phyloP scores from a whole-genome alignment of 2,329 filamentous ascomycete genomes.

The Clarireedia paspali region DNA sequence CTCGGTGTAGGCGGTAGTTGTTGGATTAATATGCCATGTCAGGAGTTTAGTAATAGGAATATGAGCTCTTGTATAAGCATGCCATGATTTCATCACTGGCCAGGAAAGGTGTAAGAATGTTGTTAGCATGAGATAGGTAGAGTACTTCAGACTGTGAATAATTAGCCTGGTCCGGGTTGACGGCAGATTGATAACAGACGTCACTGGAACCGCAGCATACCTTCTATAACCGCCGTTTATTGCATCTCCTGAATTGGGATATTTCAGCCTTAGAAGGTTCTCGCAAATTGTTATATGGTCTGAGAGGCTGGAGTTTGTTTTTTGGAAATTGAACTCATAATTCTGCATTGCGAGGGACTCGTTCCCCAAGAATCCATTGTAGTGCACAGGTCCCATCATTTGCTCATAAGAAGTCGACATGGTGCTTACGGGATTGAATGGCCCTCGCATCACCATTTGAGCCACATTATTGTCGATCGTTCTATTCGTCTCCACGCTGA shows the following conservation, averaged over 20 bases:
- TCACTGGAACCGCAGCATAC: background rate
- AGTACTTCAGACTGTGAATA: background rate
- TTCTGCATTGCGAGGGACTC: background rate
- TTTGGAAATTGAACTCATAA: background rate
- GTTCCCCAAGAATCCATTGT: background rate
- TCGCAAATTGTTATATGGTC: constrained; percentile 4
- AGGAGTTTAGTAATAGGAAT: background rate
- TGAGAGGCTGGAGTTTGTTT: background rate
- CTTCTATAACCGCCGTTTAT: background rate
- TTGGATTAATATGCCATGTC: constrained; percentile 1
- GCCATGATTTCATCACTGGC: background rate
- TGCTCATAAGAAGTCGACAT: constrained; percentile 1
- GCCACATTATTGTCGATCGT: background rate
- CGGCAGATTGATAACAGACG: background rate
- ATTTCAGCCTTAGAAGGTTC: background rate
- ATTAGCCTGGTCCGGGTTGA: background rate
- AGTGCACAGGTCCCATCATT: constrained; percentile 1
- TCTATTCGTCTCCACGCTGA: background rate
- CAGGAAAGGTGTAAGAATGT: constrained; percentile 2
- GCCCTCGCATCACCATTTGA: background rate
- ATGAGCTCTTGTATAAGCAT: constrained; percentile 2
- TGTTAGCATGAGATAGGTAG: constrained; percentile 4
- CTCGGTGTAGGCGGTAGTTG: constrained; percentile 1
- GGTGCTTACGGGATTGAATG: background rate
- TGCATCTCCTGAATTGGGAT: background rate